Evolutionary conservation across 2,329 filamentous ascomycete genomes (phyloP).

Genomic region (Cladophialophora bantiana): DNA sequence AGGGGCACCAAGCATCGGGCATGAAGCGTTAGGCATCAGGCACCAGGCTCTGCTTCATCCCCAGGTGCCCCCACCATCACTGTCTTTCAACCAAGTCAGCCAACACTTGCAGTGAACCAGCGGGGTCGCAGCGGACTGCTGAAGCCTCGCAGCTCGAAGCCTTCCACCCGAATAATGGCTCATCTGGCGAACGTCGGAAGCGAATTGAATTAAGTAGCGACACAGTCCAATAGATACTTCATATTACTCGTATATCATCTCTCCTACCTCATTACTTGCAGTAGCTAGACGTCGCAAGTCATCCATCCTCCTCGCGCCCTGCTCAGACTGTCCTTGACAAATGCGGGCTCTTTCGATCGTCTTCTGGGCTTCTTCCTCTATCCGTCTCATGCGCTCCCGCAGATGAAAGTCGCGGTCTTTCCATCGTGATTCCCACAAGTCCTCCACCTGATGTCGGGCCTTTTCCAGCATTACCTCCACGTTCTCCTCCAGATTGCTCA

Average conservation of each 20-base stretch:
- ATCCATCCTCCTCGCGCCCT: not conserved
- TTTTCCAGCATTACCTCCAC: conserved; percentile 42
- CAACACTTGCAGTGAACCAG: not conserved
- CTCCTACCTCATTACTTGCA: not conserved
- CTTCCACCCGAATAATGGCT: not conserved
- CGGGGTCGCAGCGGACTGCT: not conserved
- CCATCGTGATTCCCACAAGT: conserved; percentile 47
- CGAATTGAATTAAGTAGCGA: not conserved
- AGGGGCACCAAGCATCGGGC: not conserved
- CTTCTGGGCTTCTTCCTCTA: conserved; percentile 36
- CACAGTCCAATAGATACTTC: not conserved
- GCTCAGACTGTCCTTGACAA: not conserved
- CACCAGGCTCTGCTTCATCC: not conserved
- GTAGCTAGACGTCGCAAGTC: not conserved
- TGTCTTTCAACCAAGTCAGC: not conserved
- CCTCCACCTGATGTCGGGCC: conserved; percentile 46
- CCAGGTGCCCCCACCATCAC: not conserved
- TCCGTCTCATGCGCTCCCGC: conserved; percentile 35
- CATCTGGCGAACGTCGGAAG: not conserved
- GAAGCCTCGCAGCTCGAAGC: not conserved
- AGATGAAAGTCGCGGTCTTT: conserved; percentile 44
- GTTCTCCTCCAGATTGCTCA: conserved; percentile 39
- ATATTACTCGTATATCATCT: not conserved
- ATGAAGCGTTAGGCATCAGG: not conserved
- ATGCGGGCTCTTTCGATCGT: conserved; percentile 17